Conservation (phyloP, 2,329 filamentous ascomycete species). For the Alternaria rosae region DNA sequence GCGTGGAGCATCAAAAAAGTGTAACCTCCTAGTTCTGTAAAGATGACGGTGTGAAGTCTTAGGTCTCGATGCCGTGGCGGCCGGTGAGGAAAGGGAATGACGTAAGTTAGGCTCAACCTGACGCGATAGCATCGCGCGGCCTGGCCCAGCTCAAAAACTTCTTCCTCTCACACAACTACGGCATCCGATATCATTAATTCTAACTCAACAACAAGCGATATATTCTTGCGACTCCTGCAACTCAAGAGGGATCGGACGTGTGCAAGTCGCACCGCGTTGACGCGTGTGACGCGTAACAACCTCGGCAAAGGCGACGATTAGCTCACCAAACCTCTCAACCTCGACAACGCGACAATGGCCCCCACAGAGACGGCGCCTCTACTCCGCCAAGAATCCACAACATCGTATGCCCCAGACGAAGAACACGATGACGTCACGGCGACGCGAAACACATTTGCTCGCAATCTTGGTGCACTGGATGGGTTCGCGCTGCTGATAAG, state of each 20-base stretch:
- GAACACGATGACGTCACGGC: slow-evolving; percentile 21
- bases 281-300: background rate
- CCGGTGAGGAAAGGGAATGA: background rate
- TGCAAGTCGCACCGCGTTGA: background rate
- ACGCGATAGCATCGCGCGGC: slow-evolving; percentile 8
- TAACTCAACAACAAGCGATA: background rate
- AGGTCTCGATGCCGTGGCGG: background rate
- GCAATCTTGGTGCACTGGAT: slow-evolving; percentile 40
- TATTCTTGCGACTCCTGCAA: background rate
- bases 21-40: background rate
- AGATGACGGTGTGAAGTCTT: background rate
- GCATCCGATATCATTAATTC: background rate
- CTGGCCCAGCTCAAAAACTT: background rate
- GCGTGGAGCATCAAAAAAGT: background rate
- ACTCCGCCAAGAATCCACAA: slow-evolving; percentile 19
- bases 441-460: slow-evolving; percentile 42
- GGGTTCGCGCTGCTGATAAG: slow-evolving; percentile 68
- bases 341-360: slow-evolving; percentile 23
- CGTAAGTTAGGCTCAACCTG: slow-evolving; percentile 10
- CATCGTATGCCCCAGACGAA: slow-evolving; percentile 16
- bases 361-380: slow-evolving; percentile 35
- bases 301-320: slow-evolving; percentile 2
- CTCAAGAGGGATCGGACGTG: background rate
- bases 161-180: background rate
- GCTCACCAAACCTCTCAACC: background rate